Conservation (phyloP, 805 yeast genomes). For the Metschnikowia picachoensis region DNA sequence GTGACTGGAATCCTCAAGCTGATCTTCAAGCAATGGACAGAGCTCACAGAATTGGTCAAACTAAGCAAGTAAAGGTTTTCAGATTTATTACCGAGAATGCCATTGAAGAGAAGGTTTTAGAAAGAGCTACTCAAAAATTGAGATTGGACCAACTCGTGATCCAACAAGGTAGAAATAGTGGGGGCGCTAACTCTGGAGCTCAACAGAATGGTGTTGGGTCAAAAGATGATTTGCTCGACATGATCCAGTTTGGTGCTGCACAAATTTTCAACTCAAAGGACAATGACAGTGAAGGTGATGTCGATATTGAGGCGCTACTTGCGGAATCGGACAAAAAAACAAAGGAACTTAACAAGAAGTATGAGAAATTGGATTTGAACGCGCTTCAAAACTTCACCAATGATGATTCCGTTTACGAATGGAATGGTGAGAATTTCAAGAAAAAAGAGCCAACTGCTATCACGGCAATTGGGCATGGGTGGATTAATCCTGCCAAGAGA, state of each 20-base stretch:
- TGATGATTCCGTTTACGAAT: conserved; percentile 69
- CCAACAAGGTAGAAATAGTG: conserved; percentile 60
- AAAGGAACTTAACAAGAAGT: conserved; percentile 55
- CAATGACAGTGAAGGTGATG: conserved; percentile 39
- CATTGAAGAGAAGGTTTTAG: conserved; percentile 77
- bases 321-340: conserved; percentile 63
- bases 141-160: conserved; percentile 78
- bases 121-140: conserved; percentile 76
- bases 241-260: conserved; percentile 83
- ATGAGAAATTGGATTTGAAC: conserved; percentile 64
- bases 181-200: conserved; percentile 25
- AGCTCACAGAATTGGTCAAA: conserved; percentile 86
- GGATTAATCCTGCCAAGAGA: conserved; percentile 85
- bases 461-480: conserved; percentile 50
- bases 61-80: conserved; percentile 76
- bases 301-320: conserved; percentile 60
- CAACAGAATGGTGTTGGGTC: conserved; percentile 40
- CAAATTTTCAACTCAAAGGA: conserved; percentile 46
- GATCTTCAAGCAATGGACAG: conserved; percentile 88
- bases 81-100: conserved; percentile 78
- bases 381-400: conserved; percentile 74
- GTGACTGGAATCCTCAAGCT: conserved; percentile 90
- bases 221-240: conserved; percentile 69
- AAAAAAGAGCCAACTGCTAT: conserved; percentile 48
- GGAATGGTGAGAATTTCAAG: conserved; percentile 84